Percentiles rank a stretch among this genome's conserved stretches.
phyloP scores from a whole-genome alignment of 2,329 filamentous ascomycete species.

The Aureobasidium sp. region DNA sequence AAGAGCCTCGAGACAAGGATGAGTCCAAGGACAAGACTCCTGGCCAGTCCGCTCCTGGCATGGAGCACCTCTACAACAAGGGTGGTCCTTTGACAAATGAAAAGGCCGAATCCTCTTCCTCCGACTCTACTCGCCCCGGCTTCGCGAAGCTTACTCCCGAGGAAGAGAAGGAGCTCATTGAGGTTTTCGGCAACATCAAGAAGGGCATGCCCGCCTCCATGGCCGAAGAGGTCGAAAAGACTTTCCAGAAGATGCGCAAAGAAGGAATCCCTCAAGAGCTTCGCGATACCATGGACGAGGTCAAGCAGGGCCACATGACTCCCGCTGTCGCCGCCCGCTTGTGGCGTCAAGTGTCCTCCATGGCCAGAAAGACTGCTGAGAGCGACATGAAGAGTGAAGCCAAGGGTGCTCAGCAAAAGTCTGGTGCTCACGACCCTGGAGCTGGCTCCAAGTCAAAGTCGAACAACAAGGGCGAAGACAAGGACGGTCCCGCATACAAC shows the following conservation, averaged over 20 bases:
- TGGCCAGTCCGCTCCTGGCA: slow-evolving; percentile 31
- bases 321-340: slow-evolving; percentile 57
- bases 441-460: slow-evolving; percentile 25
- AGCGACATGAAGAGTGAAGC: slow-evolving; percentile 25
- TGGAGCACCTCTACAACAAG: slow-evolving; percentile 38
- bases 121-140: slow-evolving; percentile 16
- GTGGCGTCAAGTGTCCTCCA: slow-evolving; percentile 46
- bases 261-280: slow-evolving; percentile 64
- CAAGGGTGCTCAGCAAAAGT: slow-evolving; percentile 30
- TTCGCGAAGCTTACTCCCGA: slow-evolving; percentile 42
- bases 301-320: slow-evolving; percentile 42
- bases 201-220: slow-evolving; percentile 54
- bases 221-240: slow-evolving; percentile 48
- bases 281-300: slow-evolving; percentile 51
- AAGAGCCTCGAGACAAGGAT: slow-evolving; percentile 35
- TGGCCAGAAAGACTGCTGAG: slow-evolving; percentile 45
- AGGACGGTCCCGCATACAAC: slow-evolving; percentile 17
- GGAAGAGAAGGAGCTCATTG: slow-evolving; percentile 50
- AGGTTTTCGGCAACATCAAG: slow-evolving; percentile 48
- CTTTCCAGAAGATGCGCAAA: slow-evolving; percentile 54
- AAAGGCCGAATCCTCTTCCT: slow-evolving; percentile 21
- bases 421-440: slow-evolving; percentile 37
- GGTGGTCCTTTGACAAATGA: slow-evolving; percentile 31
- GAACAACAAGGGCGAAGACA: slow-evolving; percentile 27
- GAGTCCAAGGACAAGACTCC: slow-evolving; percentile 26